These are phyloP conservation scores for Dactylellina parvicollis DNA, from an alignment of 2,329 filamentous ascomycete species.

Conservation along the genomic window DNA sequence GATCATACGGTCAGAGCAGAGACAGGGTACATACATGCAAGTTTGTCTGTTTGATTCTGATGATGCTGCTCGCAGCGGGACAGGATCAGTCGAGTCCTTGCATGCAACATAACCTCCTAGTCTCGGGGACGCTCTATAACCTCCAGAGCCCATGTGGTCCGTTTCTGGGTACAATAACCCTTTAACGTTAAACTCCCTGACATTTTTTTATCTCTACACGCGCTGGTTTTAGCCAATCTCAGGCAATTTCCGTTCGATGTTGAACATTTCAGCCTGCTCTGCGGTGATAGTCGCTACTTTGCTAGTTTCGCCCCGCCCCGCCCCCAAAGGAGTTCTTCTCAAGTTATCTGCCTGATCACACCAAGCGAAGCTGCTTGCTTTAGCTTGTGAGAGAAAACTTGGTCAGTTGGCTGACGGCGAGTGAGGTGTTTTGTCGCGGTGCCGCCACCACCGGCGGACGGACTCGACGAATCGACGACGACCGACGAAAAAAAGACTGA, in stretches of 20 bases:
- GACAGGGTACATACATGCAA: slow-evolving; percentile 30
- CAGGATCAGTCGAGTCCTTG: slow-evolving; percentile 48
- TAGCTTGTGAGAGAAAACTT: too few species aligned
- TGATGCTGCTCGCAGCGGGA: slow-evolving; percentile 36
- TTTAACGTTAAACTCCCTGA: slow-evolving; percentile 32
- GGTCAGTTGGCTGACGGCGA: background rate
- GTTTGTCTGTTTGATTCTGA: background rate
- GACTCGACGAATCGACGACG: too few species aligned
- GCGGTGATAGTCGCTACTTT: slow-evolving; percentile 35
- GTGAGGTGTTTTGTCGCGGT: slow-evolving; percentile 1
- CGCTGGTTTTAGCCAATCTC: slow-evolving; percentile 52
- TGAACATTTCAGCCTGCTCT: slow-evolving; percentile 24
- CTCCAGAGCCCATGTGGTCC: slow-evolving; percentile 31
- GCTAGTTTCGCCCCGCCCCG: slow-evolving; percentile 5
- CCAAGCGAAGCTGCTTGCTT: background rate
- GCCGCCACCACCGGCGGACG: slow-evolving; percentile 48
- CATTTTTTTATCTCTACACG: slow-evolving; percentile 19
- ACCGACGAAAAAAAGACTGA: too few species aligned
- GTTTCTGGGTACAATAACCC: slow-evolving; percentile 44
- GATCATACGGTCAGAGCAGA: slow-evolving; percentile 33
- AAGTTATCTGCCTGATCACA: slow-evolving; percentile 10
- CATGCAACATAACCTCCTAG: slow-evolving; percentile 36
- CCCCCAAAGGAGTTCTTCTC: slow-evolving; percentile 4
- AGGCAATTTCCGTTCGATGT: slow-evolving; percentile 44
- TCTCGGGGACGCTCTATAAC: slow-evolving; percentile 1